Base-by-base conservation (phyloP, 2,329 filamentous ascomycete genomes). In the Talaromyces funiculosus region DNA sequence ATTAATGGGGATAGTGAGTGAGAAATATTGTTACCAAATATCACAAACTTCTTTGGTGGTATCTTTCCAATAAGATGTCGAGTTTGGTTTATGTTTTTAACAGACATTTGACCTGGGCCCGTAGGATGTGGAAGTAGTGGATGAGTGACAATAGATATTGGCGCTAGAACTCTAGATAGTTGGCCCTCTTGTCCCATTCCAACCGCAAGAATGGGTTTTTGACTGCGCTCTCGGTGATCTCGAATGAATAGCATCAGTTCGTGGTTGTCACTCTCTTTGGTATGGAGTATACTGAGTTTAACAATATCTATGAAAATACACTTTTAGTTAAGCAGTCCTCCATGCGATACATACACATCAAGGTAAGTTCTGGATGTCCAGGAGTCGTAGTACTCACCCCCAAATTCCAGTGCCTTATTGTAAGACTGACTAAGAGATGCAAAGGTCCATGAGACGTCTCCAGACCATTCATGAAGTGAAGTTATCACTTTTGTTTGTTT, bases 1-100 rank as follows among this genome's bases (percentile, higher is more conserved):
- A 68, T 65, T 9, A 54, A 60, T 12, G 66, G 65, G 33, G 61
- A 66, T 22, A 66, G 59, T 10, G 57, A 63, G n/a, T 62, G 62
- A 29, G 63, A 57, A 20, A 67, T 65, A 55, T 58, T 56, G 14
- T 64, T 33, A 20, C 65, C 65, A 38, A 67, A 65, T 22, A 66
- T 65, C 10, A 57, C 29, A 16, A 57, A 43, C 1, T 45, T 57
- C 26, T 47, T 57, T 10, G 12, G 38, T 31, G 22, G 29, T 14
- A 57, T 35, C 18, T 45, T 18, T 14, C 54, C 54, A 33, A 45
- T 57, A 5, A 57, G 38, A 33, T 57, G 54, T n/a, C 31, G n/a
- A 31, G 35, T 29, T 4, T 22, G 16, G 12, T 57, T 57, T 6
- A 57, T 57, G 7, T 35, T 18, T 7, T 12, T 16, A 14, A 57